Evolutionary conservation across 2,329 filamentous ascomycete genomes (phyloP).

Genomic region (Diaporthe capsici): DNA sequence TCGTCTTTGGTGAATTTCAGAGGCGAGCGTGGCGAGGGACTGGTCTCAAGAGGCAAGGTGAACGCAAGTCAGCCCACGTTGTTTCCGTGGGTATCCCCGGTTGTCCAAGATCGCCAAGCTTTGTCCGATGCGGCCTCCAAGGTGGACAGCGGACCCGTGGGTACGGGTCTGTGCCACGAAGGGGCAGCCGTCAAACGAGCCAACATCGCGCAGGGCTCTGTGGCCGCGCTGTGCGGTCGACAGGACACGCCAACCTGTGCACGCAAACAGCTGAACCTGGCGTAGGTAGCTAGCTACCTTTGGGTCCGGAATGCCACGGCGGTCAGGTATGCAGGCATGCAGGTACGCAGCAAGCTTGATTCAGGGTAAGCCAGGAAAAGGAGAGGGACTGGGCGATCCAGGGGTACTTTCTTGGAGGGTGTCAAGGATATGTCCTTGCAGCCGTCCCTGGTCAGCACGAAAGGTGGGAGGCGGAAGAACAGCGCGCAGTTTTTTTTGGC

Average conservation of each 20-base stretch:
- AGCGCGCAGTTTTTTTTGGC: conserved; percentile 2
- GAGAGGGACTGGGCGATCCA: conserved; percentile 22
- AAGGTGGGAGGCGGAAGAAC: conserved; percentile 21
- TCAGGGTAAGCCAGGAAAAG: conserved; percentile 29
- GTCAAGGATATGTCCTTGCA: conserved; percentile 25
- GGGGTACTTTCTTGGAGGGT: conserved; percentile 10
- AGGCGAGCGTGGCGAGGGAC: neutral
- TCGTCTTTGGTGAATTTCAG: neutral
- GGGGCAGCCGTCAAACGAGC: conserved; percentile 16
- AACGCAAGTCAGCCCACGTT: neutral
- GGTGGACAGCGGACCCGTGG: conserved; percentile 27
- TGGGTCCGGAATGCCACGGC: conserved; percentile 15
- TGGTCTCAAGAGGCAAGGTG: neutral
- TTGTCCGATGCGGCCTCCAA: conserved; percentile 34
- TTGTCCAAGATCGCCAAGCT: conserved; percentile 29
- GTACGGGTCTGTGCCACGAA: conserved; percentile 21
- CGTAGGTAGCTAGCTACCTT: neutral
- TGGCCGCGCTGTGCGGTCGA: conserved; percentile 10
- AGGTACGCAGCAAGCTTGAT: conserved; percentile 28
- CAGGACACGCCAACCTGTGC: conserved; percentile 1
- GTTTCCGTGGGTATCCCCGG: neutral
- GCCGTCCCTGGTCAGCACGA: conserved; percentile 26
- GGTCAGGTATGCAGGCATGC: conserved; percentile 17
- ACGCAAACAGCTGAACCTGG: conserved; percentile 11
- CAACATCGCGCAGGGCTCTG: conserved; percentile 8